Base-by-base conservation (phyloP, 2,329 filamentous ascomycete genomes). In the Hypoxylon sp. region DNA sequence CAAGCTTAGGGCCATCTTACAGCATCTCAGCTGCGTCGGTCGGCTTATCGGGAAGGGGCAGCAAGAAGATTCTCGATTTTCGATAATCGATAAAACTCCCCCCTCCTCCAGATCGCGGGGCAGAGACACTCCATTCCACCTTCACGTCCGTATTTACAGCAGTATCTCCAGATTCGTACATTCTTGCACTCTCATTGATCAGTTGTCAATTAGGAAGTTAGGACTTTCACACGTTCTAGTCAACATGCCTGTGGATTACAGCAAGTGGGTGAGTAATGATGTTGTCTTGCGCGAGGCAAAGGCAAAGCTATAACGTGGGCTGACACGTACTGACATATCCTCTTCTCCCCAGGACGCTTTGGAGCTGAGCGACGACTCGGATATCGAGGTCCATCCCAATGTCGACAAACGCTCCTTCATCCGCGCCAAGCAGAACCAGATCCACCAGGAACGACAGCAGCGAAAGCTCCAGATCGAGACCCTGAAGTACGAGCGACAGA, bases 391-490 rank as follows among this genome's bases (percentile, higher is more conserved):
- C 48, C 95, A 99, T 77, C 95, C 95, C 59, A 99, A 99, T 74
- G 95, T 99, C 74, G 95, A 99, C 80, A 99, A 99, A 77, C 87
- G 89, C 48, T 98, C 94, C 60, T 99, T 99, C 77, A 99, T 99
- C 75, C 91, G 94, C 65, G 96, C 95, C 65, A 99, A 99, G 79
- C 95, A 98, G 79, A 89, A 88, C 69, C 93, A 99, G 78, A 99
- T 99, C 69, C 95, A 99, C 75, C 87, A 93, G 72, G 89, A 97
- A 74, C 89, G 95, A 52, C 82, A 88, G 66, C 89, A 96, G 70
- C 89, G 95, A 55, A 91, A 90, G 73, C 87, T 90, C 69, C 89
- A 96, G 71, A 98, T 99, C 73, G 88, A 90, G 69, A 95, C 92
- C 5, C 83, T 95, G 67, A 94, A 94, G 77, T 98, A 97, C 76